A percentile compares a stretch with the other conserved stretches of the same genome.
Evolutionary conservation across 1,284 basidiomycete species (phyloP).

Genomic region (Spongiforma sp.): DNA sequence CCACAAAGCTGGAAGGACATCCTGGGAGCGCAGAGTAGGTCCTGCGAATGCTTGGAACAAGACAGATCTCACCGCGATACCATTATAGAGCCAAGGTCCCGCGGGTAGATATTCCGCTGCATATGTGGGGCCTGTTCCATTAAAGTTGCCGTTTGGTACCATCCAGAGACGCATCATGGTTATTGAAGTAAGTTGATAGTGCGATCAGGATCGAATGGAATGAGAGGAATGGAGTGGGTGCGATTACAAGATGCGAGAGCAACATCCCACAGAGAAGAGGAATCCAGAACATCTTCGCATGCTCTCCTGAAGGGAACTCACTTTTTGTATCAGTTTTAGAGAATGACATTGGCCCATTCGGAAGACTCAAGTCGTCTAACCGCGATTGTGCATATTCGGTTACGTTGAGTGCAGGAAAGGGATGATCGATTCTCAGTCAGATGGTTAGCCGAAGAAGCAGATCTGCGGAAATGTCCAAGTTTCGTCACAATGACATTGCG

Average conservation of each 20-base stretch:
- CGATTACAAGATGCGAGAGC: conserved; percentile 17
- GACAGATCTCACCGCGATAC: conserved; percentile 37
- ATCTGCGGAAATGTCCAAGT: too few relatives aligned
- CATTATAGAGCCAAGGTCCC: conserved; percentile 42
- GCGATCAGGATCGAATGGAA: conserved; percentile 37
- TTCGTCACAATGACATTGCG: too few relatives aligned
- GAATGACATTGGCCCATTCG: too few relatives aligned
- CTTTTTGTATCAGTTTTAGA: too few relatives aligned
- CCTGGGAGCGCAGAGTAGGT: conserved; percentile 30
- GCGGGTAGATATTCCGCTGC: conserved; percentile 43
- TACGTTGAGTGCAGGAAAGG: too few relatives aligned
- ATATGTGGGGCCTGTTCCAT: conserved; percentile 42
- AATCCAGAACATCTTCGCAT: conserved; percentile 24
- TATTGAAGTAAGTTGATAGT: conserved; percentile 40
- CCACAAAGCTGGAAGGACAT: conserved; percentile 47
- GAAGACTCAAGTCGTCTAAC: too few relatives aligned
- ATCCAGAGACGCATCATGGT: conserved; percentile 46
- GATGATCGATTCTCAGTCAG: too few relatives aligned
- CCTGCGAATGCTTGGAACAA: background rate
- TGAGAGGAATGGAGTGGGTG: conserved; percentile 24
- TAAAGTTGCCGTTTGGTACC: conserved; percentile 45
- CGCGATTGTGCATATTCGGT: too few relatives aligned
- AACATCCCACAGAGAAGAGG: conserved; percentile 22
- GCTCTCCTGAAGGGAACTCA: too few relatives aligned
- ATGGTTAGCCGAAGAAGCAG: too few relatives aligned